Base-by-base conservation (phyloP, 2,329 filamentous ascomycete genomes). In the Ceratocystis lukuohia region DNA sequence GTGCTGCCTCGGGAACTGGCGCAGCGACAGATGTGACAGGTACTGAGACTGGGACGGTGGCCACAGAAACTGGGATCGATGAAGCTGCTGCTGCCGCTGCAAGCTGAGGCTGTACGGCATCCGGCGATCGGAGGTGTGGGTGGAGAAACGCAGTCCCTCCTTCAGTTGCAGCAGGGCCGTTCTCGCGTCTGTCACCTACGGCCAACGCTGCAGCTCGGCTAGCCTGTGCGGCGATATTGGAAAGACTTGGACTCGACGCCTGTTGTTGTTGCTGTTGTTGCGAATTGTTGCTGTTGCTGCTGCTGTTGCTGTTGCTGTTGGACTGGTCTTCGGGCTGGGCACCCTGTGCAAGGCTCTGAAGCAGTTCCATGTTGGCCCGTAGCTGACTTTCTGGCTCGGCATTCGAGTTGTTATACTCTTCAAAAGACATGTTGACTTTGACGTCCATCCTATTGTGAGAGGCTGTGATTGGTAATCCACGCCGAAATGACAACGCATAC, bases 1-100 rank as follows among this genome's bases (percentile, higher is more conserved):
- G 77, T 57, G 69, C 72, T 62, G 74, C 69, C 68, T 68, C 65
- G 33, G 69, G 65, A 6, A 68, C 66, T 1, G 56, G 62, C 10
- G 57, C 62, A 25, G 66, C 45, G 7, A 67, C 30, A 4, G 62
- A 53, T 17, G 45, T 48, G 20, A 64, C 33, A 15, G 46, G 62
- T 48, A 64, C 53, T 30, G 48, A 28, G 25, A 56, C 50, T 20
- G 63, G 41, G 28, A 57, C 50, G 22, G 37, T 10, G 37, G 30
- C 50, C n/a, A 65, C 48, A 6, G 63, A 57, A 50, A 65, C 41
- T n/a, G 63, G 61, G 5, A 46, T 41, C 61, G 45, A 45, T 20
- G 48, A 33, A 4, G 22, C 50, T 22, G 33, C 30, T 4, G 28
- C 56, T 12, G 57, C 8, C 28, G 56, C 8, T 46, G 22, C 10